phyloP scores from a whole-genome alignment of 139 green algal genomes.

The Chlamydomonas sp. region DNA sequence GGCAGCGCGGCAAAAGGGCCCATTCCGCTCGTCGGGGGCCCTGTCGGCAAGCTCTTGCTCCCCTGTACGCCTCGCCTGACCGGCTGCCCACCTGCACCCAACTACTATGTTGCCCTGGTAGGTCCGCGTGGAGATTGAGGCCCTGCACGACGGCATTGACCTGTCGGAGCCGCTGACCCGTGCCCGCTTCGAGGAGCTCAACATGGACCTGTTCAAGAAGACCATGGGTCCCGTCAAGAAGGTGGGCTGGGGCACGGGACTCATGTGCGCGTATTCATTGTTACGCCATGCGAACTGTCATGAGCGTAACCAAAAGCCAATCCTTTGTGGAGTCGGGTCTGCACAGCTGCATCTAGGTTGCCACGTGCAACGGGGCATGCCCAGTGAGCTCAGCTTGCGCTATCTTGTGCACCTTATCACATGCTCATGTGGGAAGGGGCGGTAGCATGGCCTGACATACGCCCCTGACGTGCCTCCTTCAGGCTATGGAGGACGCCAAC shows the following conservation, averaged over 20 bases:
- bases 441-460: neutral
- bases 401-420: too few species aligned
- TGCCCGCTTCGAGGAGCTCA: slow-evolving; percentile 96
- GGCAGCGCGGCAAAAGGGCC: neutral
- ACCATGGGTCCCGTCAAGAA: slow-evolving; percentile 95
- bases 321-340: neutral
- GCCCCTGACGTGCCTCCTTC: neutral
- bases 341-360: neutral
- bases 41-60: neutral
- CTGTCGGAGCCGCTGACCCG: slow-evolving; percentile 96
- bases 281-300: neutral
- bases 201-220: slow-evolving; percentile 98
- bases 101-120: slow-evolving; percentile 45
- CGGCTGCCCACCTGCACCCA: neutral
- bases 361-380: too few species aligned
- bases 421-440: too few species aligned
- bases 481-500: slow-evolving; percentile 94
- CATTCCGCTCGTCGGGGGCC: neutral
- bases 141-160: slow-evolving; percentile 95
- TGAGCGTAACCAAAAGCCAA: neutral
- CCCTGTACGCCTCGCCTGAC: neutral
- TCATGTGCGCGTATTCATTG: neutral
- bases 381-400: too few species aligned
- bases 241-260: slow-evolving; percentile 28
- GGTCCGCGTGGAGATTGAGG: slow-evolving; percentile 96